Evolutionary conservation across 768 basidiomycete species (phyloP), one percentile per base, ranked within the genome.

Genomic region (Rhizopogon vinicolor): DNA sequence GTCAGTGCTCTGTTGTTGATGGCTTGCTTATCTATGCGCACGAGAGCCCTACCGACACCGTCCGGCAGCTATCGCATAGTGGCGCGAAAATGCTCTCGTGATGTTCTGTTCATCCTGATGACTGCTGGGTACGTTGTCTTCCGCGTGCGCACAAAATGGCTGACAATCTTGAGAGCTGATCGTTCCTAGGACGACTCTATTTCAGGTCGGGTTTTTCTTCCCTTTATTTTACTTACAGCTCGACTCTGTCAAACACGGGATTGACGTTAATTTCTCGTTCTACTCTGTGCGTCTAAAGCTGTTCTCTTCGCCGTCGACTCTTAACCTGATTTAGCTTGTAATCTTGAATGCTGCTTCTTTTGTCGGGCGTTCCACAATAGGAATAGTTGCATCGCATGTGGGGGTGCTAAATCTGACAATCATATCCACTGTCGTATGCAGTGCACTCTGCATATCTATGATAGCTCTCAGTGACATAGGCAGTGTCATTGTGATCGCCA

Each of bases 141-240:
- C 29, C 6, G 9, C 18, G 2, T 29, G 31, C 31, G 10, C n/a
- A 10, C 29, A 7, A 45, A 10, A 19, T 33, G 1, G 45, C 13
- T 33, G 5, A 1, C 18, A 19, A 2, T 14, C 14, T 41, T 65
- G 60, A 60, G 2, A 3, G 10, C 14, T 4, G 18, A 39, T 29
- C 33, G n/a, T 28, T 12, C 18, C n/a, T 52, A 68, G 67, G 37
- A 65, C 65, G 25, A 63, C 51, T 10, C 41, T 65, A 18, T 72
- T 73, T 16, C 62, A 74, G 7, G 59, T 65, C 1, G 78, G 76
- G 3, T 61, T 79, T 31, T 76, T 75, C 56, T 80, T 78, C 51
- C 81, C 83, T 0, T 72, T 79, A 44, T 85, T 82, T 65, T 85
- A 82, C 63, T 68, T 86, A n/a, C 85, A 86, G 59, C 62, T 84